A percentile compares a stretch with the other conserved stretches of the same genome.
Conservation (phyloP, 169 alveolate species). For the Theileria sp. region DNA sequence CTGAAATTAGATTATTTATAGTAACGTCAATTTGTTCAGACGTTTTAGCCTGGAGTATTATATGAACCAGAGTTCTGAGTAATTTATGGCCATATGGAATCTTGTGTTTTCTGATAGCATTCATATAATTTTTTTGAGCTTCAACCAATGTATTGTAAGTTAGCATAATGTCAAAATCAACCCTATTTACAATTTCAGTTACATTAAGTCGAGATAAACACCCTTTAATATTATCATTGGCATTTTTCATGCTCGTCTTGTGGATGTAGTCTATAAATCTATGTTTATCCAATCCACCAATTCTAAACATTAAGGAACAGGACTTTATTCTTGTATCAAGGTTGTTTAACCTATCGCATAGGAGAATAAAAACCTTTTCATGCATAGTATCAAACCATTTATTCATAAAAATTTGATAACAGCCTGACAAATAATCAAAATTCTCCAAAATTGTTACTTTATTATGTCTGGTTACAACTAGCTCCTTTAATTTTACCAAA, state of each 20-base stretch:
- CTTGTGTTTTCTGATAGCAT: conserved; percentile 17
- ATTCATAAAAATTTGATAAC: conserved; percentile 29
- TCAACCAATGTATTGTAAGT: conserved; percentile 25
- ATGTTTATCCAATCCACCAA: conserved; percentile 16
- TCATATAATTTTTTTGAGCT: conserved; percentile 22
- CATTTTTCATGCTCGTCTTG: conserved; percentile 13
- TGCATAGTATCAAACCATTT: conserved; percentile 23
- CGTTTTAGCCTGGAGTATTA: conserved; percentile 11
- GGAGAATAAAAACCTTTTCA: conserved; percentile 28
- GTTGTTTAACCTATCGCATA: background rate
- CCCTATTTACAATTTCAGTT: conserved; percentile 29
- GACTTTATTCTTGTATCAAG: conserved; percentile 14
- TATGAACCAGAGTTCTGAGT: background rate
- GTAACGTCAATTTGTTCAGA: background rate
- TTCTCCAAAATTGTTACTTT: conserved; percentile 50
- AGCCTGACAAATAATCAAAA: conserved; percentile 17
- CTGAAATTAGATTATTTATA: conserved; percentile 5
- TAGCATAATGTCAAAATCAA: conserved; percentile 20
- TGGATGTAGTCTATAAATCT: conserved; percentile 23
- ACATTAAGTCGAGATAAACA: conserved; percentile 28
- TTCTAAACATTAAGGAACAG: conserved; percentile 26
- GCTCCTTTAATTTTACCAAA: conserved; percentile 16
- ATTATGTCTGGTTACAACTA: conserved; percentile 43
- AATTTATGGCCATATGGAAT: conserved; percentile 1
- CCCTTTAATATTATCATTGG: conserved; percentile 1